Percentiles rank a stretch among this genome's conserved stretches.
Evolutionary conservation across 768 basidiomycete genomes (phyloP).

Genomic region (Termitomyces sp.): DNA sequence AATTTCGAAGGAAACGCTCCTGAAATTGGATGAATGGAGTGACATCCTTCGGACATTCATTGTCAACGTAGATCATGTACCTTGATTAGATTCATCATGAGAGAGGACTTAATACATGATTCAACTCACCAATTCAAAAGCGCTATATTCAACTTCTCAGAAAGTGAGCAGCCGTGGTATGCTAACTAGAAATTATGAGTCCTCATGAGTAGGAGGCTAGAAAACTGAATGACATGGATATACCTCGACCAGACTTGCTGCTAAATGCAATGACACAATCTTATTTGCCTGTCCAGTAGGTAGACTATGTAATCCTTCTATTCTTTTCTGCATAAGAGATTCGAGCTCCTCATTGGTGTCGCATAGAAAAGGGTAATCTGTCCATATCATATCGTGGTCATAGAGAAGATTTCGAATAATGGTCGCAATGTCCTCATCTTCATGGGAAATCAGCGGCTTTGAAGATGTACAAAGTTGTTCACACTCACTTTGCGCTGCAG

Average conservation of each 20-base stretch:
- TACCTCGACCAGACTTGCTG: slow-evolving; percentile 11
- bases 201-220: no score
- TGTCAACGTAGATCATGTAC: slow-evolving; percentile 9
- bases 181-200: slow-evolving; percentile 6
- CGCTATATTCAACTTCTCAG: slow-evolving; percentile 11
- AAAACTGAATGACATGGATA: not conserved
- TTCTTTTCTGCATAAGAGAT: slow-evolving; percentile 4
- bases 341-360: slow-evolving; percentile 7
- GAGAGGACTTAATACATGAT: no score
- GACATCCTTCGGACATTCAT: slow-evolving; percentile 1
- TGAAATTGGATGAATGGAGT: slow-evolving; percentile 8
- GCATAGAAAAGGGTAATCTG: not conserved
- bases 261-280: not conserved
- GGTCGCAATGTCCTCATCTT: not conserved
- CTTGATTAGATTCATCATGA: not conserved
- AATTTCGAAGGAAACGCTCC: slow-evolving; percentile 9
- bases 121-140: slow-evolving; percentile 15
- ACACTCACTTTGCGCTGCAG: not conserved
- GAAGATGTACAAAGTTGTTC: not conserved
- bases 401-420: slow-evolving; percentile 1
- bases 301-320: not conserved
- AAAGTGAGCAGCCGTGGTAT: slow-evolving; percentile 10
- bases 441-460: not conserved
- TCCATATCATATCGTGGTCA: not conserved
- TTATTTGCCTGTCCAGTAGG: not conserved